Percentiles rank a stretch among this genome's conserved stretches.
Evolutionary conservation across 768 basidiomycete species (phyloP).

Genomic region (Mycena chlorophos): DNA sequence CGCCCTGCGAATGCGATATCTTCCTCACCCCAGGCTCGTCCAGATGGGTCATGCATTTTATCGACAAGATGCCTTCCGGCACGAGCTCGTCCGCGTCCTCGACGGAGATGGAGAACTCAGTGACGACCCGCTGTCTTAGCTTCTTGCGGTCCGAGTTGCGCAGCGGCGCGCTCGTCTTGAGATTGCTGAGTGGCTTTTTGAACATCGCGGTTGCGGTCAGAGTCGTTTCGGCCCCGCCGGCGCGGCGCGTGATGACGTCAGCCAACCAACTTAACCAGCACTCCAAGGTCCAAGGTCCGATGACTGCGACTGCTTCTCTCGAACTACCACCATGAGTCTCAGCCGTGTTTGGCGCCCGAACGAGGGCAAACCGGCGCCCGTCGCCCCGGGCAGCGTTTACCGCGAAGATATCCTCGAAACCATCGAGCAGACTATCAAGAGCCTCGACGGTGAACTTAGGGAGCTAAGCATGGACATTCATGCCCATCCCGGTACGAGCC

Average conservation of each 20-base stretch:
- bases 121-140: slow-evolving; percentile 58
- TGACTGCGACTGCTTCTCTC: not conserved
- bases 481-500: slow-evolving; percentile 23
- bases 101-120: slow-evolving; percentile 45
- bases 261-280: too few species aligned
- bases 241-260: too few species aligned
- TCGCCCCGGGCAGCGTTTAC: slow-evolving; percentile 36
- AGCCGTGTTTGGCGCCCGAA: slow-evolving; percentile 19
- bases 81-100: slow-evolving; percentile 71
- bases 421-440: slow-evolving; percentile 57
- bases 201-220: slow-evolving; percentile 51
- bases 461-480: slow-evolving; percentile 72
- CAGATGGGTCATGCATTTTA: slow-evolving; percentile 67
- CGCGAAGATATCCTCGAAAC: slow-evolving; percentile 58
- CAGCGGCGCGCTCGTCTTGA: slow-evolving; percentile 76
- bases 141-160: slow-evolving; percentile 74
- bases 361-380: slow-evolving; percentile 24
- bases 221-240: not conserved
- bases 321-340: not conserved
- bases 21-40: slow-evolving; percentile 65
- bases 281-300: not conserved
- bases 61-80: slow-evolving; percentile 68
- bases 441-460: slow-evolving; percentile 55
- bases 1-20: not conserved
- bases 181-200: slow-evolving; percentile 69